Conservation (phyloP, 345 rosid species). For the Salix koriyanagi region DNA sequence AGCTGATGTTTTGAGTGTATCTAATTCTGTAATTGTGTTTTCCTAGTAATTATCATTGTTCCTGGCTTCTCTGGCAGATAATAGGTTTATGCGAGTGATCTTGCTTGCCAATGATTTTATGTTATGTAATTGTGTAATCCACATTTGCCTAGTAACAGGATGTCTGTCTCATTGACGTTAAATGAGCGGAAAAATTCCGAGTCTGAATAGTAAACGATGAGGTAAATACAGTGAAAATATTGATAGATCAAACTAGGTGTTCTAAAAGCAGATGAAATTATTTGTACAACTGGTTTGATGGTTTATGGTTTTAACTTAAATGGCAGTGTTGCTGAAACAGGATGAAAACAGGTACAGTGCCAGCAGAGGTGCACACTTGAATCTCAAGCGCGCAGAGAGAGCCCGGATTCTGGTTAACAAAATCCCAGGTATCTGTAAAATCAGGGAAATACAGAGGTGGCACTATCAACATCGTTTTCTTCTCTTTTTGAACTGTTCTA, state of each 20-base stretch:
- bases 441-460: background rate
- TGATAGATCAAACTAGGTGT: background rate
- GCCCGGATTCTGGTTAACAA: conserved; percentile 88
- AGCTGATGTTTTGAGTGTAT: background rate
- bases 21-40: background rate
- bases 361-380: conserved; percentile 94
- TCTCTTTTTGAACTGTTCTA: background rate
- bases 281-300: background rate
- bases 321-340: conserved; percentile 41
- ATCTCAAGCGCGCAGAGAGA: conserved; percentile 98
- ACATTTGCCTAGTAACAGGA: background rate
- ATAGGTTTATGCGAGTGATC: background rate
- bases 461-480: background rate
- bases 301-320: background rate
- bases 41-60: background rate
- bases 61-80: background rate
- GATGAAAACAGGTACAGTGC: conserved; percentile 96
- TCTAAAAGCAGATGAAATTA: background rate
- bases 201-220: background rate
- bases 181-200: background rate
- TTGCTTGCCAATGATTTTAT: background rate
- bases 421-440: conserved; percentile 70
- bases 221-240: background rate
- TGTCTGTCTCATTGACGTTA: background rate
- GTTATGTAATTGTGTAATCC: background rate